Conservation (phyloP, 2,329 filamentous ascomycete species). For the Penicillium hordei region DNA sequence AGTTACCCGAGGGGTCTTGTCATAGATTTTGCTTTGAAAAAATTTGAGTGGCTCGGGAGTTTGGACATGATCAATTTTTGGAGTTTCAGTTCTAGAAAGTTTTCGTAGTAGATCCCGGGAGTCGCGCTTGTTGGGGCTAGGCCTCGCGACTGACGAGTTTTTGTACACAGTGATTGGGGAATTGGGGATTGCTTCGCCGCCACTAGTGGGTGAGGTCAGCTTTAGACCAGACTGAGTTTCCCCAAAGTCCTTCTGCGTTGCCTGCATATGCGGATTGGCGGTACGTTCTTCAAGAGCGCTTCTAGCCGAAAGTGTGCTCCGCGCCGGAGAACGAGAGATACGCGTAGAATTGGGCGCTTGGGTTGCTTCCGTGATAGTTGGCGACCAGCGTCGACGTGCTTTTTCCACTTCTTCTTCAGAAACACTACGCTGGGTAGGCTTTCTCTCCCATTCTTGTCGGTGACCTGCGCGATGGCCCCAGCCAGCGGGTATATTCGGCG, state of each 20-base stretch:
- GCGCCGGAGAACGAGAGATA: slow-evolving; percentile 34
- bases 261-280: slow-evolving; percentile 17
- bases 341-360: slow-evolving; percentile 30
- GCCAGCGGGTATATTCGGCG: slow-evolving; percentile 38
- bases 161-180: slow-evolving; percentile 42
- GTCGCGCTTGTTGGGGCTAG: slow-evolving; percentile 34
- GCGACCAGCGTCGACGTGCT: slow-evolving; percentile 11
- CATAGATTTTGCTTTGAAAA: slow-evolving; percentile 34
- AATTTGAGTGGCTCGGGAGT: slow-evolving; percentile 39
- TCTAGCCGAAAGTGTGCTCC: slow-evolving; percentile 23
- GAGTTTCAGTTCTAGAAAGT: slow-evolving; percentile 41
- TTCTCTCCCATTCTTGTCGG: slow-evolving; percentile 39
- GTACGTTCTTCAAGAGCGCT: slow-evolving; percentile 24
- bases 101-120: slow-evolving; percentile 46
- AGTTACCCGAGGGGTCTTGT: slow-evolving; percentile 47
- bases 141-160: slow-evolving; percentile 31
- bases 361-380: slow-evolving; percentile 27
- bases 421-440: slow-evolving; percentile 27
- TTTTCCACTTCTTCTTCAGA: slow-evolving; percentile 19
- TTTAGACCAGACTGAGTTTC: slow-evolving; percentile 16
- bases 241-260: slow-evolving; percentile 9
- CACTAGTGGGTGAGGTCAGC: slow-evolving; percentile 15
- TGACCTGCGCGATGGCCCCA: slow-evolving; percentile 39
- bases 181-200: slow-evolving; percentile 37
- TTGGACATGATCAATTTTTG: slow-evolving; percentile 31